Evolutionary conservation across 768 basidiomycete species (phyloP).

Genomic region (Artomyces pyxidatus): DNA sequence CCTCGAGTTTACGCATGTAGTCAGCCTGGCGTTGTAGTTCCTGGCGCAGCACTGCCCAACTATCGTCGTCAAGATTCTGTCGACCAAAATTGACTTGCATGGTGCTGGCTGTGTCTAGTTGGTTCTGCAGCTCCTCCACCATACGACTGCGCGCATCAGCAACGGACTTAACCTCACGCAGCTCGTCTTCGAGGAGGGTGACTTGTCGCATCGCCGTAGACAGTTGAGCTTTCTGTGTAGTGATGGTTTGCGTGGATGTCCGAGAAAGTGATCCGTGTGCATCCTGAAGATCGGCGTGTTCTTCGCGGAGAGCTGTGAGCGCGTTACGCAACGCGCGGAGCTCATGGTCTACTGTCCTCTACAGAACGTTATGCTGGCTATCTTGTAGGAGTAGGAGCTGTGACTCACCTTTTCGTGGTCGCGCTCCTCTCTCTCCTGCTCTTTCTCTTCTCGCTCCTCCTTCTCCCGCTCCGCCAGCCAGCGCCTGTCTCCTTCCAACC

Average conservation of each 20-base stretch:
- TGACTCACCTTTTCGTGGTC: constrained; percentile 53
- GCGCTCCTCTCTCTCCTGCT: constrained; percentile 40
- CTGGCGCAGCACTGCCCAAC: constrained; percentile 55
- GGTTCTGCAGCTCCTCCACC: constrained; percentile 37
- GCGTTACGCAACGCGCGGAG: constrained; percentile 42
- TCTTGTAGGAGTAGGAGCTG: neutral
- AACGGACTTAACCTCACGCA: constrained; percentile 31
- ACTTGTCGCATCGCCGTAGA: constrained; percentile 39
- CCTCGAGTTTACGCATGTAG: constrained; percentile 54
- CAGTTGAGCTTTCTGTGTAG: constrained; percentile 44
- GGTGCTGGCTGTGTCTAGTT: constrained; percentile 37
- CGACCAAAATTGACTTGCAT: constrained; percentile 25
- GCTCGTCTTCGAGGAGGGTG: constrained; percentile 39
- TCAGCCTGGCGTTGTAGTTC: constrained; percentile 60
- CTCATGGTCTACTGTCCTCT: constrained; percentile 46
- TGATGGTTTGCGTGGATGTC: constrained; percentile 38
- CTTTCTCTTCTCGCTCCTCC: constrained; percentile 61
- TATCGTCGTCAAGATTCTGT: constrained; percentile 38
- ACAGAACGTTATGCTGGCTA: neutral
- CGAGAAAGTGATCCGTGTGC: constrained; percentile 40
- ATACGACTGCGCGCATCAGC: constrained; percentile 34
- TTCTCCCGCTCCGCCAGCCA: constrained; percentile 63
- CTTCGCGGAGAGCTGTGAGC: constrained; percentile 43
- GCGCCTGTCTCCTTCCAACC: constrained; percentile 61
- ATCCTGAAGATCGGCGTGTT: constrained; percentile 56